Percentiles rank a stretch among this genome's conserved stretches.
Evolutionary conservation across 768 basidiomycete genomes (phyloP).

Genomic region (Xerocomus brunneocitrinus): DNA sequence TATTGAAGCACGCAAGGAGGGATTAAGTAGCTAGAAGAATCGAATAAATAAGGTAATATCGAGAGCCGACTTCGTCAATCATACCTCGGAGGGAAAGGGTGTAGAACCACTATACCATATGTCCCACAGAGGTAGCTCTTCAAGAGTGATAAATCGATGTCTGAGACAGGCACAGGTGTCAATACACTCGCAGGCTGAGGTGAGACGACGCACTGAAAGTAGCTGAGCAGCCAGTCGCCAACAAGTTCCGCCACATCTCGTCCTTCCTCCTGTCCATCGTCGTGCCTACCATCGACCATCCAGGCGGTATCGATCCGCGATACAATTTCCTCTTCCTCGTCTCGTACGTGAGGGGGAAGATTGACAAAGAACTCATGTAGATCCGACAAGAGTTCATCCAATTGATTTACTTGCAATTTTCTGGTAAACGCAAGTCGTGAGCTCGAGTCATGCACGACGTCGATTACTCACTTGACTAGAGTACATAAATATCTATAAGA

Average conservation of each 20-base stretch:
- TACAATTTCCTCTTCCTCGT: constrained; percentile 32
- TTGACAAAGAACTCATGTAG: constrained; percentile 37
- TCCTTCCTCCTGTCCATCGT: constrained; percentile 13
- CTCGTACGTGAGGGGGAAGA: constrained; percentile 30
- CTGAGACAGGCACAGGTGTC: constrained; percentile 28
- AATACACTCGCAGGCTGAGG: background rate
- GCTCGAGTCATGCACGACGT: background rate
- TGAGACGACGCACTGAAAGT: constrained; percentile 41
- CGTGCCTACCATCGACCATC: constrained; percentile 16
- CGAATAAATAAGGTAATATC: background rate
- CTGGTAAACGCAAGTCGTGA: constrained; percentile 26
- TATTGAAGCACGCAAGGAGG: constrained; percentile 58
- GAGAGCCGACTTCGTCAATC: constrained; percentile 4
- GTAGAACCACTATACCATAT: constrained; percentile 68
- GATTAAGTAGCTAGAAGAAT: constrained; percentile 55
- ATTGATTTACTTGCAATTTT: constrained; percentile 37
- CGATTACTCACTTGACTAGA: constrained; percentile 43
- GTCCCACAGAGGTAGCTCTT: constrained; percentile 56
- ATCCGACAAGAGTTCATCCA: constrained; percentile 36
- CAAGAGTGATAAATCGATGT: constrained; percentile 40
- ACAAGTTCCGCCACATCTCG: constrained; percentile 27
- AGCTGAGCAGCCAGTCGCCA: constrained; percentile 48
- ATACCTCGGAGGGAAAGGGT: constrained; percentile 65
- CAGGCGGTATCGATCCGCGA: constrained; percentile 23
- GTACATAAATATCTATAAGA: constrained; percentile 43